Base-by-base conservation (phyloP, 164 flowering plant species). In the Houttuynia cordata region DNA sequence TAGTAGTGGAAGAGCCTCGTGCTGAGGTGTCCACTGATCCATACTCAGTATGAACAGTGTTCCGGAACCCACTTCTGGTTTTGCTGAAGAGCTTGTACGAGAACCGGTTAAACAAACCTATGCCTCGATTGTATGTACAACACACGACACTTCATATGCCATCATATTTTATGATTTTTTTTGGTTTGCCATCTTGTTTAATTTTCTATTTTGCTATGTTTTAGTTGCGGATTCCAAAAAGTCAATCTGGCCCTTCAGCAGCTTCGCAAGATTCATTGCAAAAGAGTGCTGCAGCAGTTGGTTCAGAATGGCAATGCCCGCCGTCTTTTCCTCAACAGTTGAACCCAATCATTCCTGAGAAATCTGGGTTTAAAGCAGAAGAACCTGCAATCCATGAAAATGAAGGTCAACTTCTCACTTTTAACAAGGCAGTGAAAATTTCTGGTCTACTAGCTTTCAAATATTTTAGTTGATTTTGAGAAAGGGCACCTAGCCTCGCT, bases 81-180 rank as follows among this genome's bases (percentile, higher is more conserved):
- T 79, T 53, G 71, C 74, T 53, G 88, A 81, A 68, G 98, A 89
- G 62, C 76, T 85, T 70, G 70, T 64, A 55, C 85, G 71, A 18
- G 97, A 91, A 74, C 84, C 86, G 21, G 81, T 79, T 61, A 90
- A 83, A 70, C 88, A 83, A 21, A 89, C 98, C 25, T 90, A 90
- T 74, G 98, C 98, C 52, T 92, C 98, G 34, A 87, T 92, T 64
- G 98, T 92, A 83, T 54, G 91, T 54, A 40, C 68, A 60, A 54
- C 47, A 52, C 30, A n/a, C n/a, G n/a, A n/a, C n/a, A 24, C 25
- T 12, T 1, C 24, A 20, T 42, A 58, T 58, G 49, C 9, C 17
- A 12, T 67, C 65, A 24, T 25, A 4, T 3, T 21, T 12, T 22
- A 1, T 52, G 56, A 42, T n/a, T 19, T 52, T 42, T 22, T 34